These are phyloP conservation scores for Bauhinia variegata DNA, from an alignment of 306 rosid species.

Conservation along the genomic window DNA sequence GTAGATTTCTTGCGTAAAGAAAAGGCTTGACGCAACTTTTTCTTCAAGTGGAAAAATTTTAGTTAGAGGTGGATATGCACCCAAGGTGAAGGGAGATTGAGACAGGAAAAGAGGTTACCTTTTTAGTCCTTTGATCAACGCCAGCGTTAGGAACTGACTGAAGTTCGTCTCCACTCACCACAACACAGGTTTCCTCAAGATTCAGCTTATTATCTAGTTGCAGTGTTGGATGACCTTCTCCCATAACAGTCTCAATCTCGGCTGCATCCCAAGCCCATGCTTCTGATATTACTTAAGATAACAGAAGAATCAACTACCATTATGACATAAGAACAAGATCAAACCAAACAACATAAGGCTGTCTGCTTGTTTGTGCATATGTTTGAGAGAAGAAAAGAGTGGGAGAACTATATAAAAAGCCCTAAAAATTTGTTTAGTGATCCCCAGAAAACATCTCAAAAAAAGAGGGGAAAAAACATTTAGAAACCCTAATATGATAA, in stretches of 20 bases:
- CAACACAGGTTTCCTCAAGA: slow-evolving; percentile 73
- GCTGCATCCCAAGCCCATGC: slow-evolving; percentile 36
- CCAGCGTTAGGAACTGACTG: slow-evolving; percentile 38
- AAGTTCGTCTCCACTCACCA: slow-evolving; percentile 64
- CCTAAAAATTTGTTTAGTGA: too few species aligned
- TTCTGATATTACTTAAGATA: slow-evolving; percentile 46
- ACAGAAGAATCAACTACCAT: slow-evolving; percentile 15
- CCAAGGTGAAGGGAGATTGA: neutral
- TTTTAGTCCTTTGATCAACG: slow-evolving; percentile 42
- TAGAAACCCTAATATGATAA: too few species aligned
- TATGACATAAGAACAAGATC: slow-evolving; percentile 18
- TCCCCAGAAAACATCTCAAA: too few species aligned
- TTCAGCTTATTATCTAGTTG: slow-evolving; percentile 39
- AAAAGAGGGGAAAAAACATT: too few species aligned
- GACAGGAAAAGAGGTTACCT: slow-evolving; percentile 51
- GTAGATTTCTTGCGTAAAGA: slow-evolving; percentile 56
- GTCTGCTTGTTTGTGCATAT: neutral
- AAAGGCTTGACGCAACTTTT: slow-evolving; percentile 60
- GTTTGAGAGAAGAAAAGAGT: slow-evolving; percentile 6
- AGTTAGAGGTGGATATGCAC: slow-evolving; percentile 26
- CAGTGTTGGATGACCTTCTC: slow-evolving; percentile 37
- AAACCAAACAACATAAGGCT: slow-evolving; percentile 8
- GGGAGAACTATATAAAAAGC: too few species aligned
- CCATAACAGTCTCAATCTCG: slow-evolving; percentile 34
- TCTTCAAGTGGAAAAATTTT: slow-evolving; percentile 37